Base-by-base conservation (phyloP, 768 basidiomycete species). In the Fomitopsis pulvina region DNA sequence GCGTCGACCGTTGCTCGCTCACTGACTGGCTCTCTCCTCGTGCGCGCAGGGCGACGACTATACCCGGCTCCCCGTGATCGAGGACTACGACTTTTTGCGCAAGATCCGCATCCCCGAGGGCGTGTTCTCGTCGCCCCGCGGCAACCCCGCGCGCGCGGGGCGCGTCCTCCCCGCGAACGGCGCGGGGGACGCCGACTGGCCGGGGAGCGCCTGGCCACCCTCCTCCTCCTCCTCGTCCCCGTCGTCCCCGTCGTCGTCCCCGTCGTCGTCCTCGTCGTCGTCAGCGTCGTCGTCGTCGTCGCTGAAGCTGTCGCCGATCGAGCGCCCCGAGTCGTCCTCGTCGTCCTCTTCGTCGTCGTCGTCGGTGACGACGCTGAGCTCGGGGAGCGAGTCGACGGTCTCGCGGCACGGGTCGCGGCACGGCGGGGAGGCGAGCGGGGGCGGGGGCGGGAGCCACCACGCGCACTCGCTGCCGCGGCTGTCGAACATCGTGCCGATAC, bases 71-170 rank as follows among this genome's bases (percentile, higher is more conserved):
- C 87, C 88, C 16, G 78, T 85, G 26, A 73, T 89, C 44, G 85
- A 88, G 52, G 75, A 79, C 58, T 89, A 87, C 56, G 79, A 86
- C 28, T 83, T 87, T 61, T 76, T 91, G 51, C 79, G 81, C 49
- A 73, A 68, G 52, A 71, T 91, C 49, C 75, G 74, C 18, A 79
- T 86, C 25, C 86, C 87, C 3, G 76, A 76, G 49, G 83, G 84
- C 2, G 68, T 89, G n/a, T 89, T 85, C 60, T 71, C 78, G 38
- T 87, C 84, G 52, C 84, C 80, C 60, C 87, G 86, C 47, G 66
- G 64, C 10, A 65, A 59, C 37, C 60, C 59, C 40, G 54, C 62
- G 52, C 56, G 58, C 47, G 53, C 60, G 21, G 57, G 54, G n/a
- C 61, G 62, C 37, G 48, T 58, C 26, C 52, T 62, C 55, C 60